Conservation (phyloP, 352 stramenopile species). For the Achlya hypogyna region DNA sequence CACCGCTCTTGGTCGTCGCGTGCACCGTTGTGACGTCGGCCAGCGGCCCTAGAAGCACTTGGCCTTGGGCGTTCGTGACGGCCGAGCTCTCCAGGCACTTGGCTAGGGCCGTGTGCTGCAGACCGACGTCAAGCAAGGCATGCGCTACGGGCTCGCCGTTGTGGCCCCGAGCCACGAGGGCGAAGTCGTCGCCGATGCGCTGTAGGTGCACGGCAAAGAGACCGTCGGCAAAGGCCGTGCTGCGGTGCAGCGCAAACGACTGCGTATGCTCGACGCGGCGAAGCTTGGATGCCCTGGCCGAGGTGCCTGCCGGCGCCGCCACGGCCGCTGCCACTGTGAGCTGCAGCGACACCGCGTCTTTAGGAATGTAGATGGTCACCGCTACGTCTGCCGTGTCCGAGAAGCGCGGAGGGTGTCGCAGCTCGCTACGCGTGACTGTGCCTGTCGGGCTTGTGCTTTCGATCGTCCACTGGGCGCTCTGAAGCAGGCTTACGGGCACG, state of each 20-base stretch:
- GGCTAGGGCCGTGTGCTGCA: conserved; percentile 28
- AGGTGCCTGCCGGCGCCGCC: conserved; percentile 7
- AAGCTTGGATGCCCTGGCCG: conserved; percentile 25
- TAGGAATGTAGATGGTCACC: conserved; percentile 10
- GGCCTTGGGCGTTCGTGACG: conserved; percentile 27
- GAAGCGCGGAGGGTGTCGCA: conserved; percentile 24
- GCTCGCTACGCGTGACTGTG: conserved; percentile 27
- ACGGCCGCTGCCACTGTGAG: conserved; percentile 21
- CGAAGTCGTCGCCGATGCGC: conserved; percentile 23
- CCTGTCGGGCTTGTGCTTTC: conserved; percentile 21
- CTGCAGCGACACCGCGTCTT: conserved; percentile 15
- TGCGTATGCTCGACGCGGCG: conserved; percentile 28
- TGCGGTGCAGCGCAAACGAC: conserved; percentile 30
- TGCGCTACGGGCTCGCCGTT: conserved; percentile 37
- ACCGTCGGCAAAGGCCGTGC: conserved; percentile 26
- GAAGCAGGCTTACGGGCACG: conserved; percentile 4
- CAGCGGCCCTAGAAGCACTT: conserved; percentile 35
- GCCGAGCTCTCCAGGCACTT: conserved; percentile 20
- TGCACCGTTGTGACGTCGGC: conserved; percentile 21
- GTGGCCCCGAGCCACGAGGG: conserved; percentile 33
- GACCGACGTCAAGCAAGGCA: conserved; percentile 21
- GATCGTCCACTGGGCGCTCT: conserved; percentile 27
- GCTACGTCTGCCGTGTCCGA: conserved; percentile 10
- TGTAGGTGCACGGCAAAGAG: conserved; percentile 30
- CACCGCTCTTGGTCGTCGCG: conserved; percentile 16